Conservation (phyloP, 2,329 filamentous ascomycete species). For the Colletotrichum lupini region DNA sequence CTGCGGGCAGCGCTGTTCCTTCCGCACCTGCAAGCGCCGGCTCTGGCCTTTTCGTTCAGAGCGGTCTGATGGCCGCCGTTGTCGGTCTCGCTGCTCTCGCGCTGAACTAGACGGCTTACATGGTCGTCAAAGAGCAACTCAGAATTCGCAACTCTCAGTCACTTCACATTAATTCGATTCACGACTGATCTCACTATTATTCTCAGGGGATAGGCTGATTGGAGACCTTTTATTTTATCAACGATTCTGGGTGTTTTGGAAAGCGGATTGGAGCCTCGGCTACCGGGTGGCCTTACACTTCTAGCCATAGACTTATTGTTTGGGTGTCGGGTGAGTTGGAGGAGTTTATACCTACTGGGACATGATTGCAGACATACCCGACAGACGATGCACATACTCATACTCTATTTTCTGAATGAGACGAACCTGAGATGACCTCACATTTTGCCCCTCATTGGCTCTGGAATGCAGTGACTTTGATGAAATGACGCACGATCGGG, state of each 20-base stretch:
- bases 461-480: conserved; percentile 12
- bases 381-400: conserved; percentile 33
- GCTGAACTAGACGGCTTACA: conserved; percentile 40
- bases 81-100: conserved; percentile 53
- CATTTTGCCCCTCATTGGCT: neutral
- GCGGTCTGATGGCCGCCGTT: conserved; percentile 52
- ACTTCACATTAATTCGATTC: conserved; percentile 34
- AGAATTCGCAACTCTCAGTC: conserved; percentile 1
- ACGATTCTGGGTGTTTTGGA: conserved; percentile 11
- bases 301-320: conserved; percentile 26
- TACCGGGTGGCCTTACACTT: conserved; percentile 36
- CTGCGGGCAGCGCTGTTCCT: conserved; percentile 39
- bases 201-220: conserved; percentile 42
- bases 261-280: conserved; percentile 25
- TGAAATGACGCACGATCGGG: neutral
- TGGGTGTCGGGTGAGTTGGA: conserved; percentile 13
- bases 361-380: conserved; percentile 26
- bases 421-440: conserved; percentile 32
- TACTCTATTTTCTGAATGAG: conserved; percentile 28
- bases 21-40: conserved; percentile 45
- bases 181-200: conserved; percentile 37
- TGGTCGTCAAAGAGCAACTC: neutral
- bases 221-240: conserved; percentile 35
- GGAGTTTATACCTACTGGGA: conserved; percentile 31
- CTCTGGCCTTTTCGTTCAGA: conserved; percentile 49